Base-by-base conservation (phyloP, 306 rosid genomes). In the Cicer arietinum region DNA sequence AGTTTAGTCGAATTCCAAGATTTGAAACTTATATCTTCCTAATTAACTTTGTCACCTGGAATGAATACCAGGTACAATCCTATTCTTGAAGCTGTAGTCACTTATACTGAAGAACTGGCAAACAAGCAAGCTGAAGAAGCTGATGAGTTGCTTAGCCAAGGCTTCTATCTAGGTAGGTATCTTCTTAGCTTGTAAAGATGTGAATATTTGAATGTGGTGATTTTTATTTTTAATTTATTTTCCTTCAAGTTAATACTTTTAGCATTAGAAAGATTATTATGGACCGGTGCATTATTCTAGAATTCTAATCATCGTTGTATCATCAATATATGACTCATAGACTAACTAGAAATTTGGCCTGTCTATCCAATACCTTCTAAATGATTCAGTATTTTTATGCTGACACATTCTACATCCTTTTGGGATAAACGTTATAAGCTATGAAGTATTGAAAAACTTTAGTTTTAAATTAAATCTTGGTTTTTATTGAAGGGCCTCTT, bases 21-120 rank as follows among this genome's bases (percentile, higher is more conserved):
- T 66, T 71, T 35, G 40, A 66, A 10, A 51, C 11, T 67, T 41
- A 4, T 12, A 59, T 63, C 43, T 77, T 17, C 61, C 65, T 46
- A 9, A 67, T 48, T 63, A 50, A 53, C 30, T 67, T 44, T 62
- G 46, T 56, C 42, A 11, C 67, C 35, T 71, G 78, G 59, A 66
- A 74, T 76, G 63, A 52, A 81, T 72, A 71, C 45, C 80, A 90
- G 87, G 90, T 88, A 89, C 61, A 76, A 84, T 87, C 83, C 58
- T 71, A 76, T 85, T 84, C 98, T 90, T 77, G 88, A 89, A 82
- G 76, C 88, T 0, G 96, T 89, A 67, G 73, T 93, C 70, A 64
- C 91, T 18, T 89, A 41, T 71, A 90, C 90, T 2, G 88, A 90
- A 65, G 97, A 90, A 8, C 77, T 89, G 25, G 97, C 98, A 66